These are phyloP conservation scores for Lizonia empirigonia DNA, from an alignment of 2,329 filamentous ascomycete genomes.

Conservation along the genomic window DNA sequence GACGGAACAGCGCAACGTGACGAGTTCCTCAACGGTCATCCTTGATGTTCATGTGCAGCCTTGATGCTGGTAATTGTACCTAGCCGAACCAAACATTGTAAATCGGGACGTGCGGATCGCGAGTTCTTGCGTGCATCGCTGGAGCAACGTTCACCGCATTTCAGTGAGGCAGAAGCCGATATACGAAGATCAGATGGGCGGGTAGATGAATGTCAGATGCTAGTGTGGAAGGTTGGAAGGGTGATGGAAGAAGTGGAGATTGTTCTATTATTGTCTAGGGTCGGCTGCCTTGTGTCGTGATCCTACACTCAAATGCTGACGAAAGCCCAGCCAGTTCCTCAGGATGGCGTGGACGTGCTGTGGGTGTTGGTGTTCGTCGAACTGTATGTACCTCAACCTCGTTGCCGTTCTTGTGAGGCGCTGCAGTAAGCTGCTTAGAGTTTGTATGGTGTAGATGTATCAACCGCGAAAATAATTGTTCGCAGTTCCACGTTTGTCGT, in stretches of 20 bases:
- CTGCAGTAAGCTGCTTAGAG: too few species aligned
- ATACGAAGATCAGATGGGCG: neutral
- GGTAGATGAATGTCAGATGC: neutral
- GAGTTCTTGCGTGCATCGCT: slow-evolving; percentile 12
- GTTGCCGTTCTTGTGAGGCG: neutral
- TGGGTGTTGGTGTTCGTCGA: neutral
- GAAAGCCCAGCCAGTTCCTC: neutral
- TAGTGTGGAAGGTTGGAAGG: neutral
- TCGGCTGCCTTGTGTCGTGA: too few species aligned
- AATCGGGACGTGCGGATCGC: neutral
- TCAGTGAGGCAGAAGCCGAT: neutral
- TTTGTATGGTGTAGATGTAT: too few species aligned
- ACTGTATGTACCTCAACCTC: neutral
- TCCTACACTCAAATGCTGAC: too few species aligned
- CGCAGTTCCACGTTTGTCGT: too few species aligned
- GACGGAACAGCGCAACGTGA: neutral
- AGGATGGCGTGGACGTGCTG: neutral
- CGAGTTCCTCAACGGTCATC: slow-evolving; percentile 1
- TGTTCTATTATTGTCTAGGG: neutral
- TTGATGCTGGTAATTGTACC: neutral
- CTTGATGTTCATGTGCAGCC: neutral
- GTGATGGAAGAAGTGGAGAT: neutral
- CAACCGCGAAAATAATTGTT: too few species aligned
- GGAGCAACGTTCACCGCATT: slow-evolving; percentile 15
- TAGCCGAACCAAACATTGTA: neutral